phyloP scores from a whole-genome alignment of 2,329 filamentous ascomycete genomes.

The Colletotrichum cereale region DNA sequence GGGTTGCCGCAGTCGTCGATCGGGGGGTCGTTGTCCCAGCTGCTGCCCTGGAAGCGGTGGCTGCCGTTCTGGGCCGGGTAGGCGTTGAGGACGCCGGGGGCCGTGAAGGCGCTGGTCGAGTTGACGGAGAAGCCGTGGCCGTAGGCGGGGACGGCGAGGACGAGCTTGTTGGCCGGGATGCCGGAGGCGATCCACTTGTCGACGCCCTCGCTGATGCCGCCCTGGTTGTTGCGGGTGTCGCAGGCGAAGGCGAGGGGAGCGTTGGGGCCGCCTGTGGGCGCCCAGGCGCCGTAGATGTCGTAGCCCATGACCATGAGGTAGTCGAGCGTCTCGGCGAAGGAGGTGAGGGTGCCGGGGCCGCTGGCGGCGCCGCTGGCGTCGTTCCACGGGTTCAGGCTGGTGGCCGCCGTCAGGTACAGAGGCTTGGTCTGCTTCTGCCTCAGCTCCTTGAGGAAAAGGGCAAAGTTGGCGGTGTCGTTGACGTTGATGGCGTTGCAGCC shows the following conservation, averaged over 20 bases:
- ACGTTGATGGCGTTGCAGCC: slow-evolving; percentile 37
- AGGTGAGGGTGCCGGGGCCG: slow-evolving; percentile 22
- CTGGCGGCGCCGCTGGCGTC: slow-evolving; percentile 10
- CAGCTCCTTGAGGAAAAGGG: slow-evolving; percentile 33
- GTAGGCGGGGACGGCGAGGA: slow-evolving; percentile 36
- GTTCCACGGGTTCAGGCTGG: slow-evolving; percentile 33
- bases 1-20: slow-evolving; percentile 36
- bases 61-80: slow-evolving; percentile 34
- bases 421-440: slow-evolving; percentile 37
- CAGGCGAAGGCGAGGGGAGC: slow-evolving; percentile 22
- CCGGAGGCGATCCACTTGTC: slow-evolving; percentile 34
- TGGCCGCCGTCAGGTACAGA: slow-evolving; percentile 36
- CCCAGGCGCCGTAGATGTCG: slow-evolving; percentile 37
- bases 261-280: slow-evolving; percentile 34
- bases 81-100: slow-evolving; percentile 32
- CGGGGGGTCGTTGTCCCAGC: slow-evolving; percentile 37
- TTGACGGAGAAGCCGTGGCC: slow-evolving; percentile 40
- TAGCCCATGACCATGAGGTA: slow-evolving; percentile 39
- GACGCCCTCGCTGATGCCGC: slow-evolving; percentile 35
- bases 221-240: slow-evolving; percentile 38
- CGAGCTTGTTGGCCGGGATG: slow-evolving; percentile 32
- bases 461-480: slow-evolving; percentile 37
- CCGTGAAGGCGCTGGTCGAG: slow-evolving; percentile 27
- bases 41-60: slow-evolving; percentile 38
- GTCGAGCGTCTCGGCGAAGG: slow-evolving; percentile 30